Evolutionary conservation across 148 eudicot genomes (phyloP).

Genomic region (Amaranthus palmeri): DNA sequence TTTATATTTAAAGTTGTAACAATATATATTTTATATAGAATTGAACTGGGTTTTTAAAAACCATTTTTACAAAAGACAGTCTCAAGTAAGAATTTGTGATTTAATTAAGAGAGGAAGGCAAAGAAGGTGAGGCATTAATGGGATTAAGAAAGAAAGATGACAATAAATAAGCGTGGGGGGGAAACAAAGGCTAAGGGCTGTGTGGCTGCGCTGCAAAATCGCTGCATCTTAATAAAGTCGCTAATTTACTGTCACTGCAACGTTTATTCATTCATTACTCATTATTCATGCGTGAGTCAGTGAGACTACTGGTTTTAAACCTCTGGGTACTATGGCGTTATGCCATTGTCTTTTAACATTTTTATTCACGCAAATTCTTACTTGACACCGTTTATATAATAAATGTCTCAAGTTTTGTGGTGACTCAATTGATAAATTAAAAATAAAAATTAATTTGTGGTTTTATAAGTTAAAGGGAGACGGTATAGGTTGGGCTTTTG

Average conservation of each 20-base stretch:
- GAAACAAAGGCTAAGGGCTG: not conserved
- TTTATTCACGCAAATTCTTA: too few relatives aligned
- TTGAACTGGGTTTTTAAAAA: too few relatives aligned
- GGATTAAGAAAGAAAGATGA: not conserved
- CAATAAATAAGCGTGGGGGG: slow-evolving; percentile 11
- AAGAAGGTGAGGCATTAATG: not conserved
- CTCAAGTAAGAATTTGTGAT: too few relatives aligned
- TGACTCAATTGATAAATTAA: too few relatives aligned
- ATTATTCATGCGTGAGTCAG: not conserved
- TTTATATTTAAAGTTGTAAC: too few relatives aligned
- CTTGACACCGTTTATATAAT: too few relatives aligned
- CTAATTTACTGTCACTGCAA: slow-evolving; percentile 1
- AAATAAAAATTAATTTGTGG: not conserved
- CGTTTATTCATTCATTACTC: not conserved
- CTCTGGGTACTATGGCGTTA: not conserved
- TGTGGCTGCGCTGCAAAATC: slow-evolving; percentile 24
- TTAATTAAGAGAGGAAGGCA: not conserved
- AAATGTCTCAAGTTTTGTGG: too few relatives aligned
- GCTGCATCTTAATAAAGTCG: slow-evolving; percentile 14
- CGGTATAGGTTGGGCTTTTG: too few relatives aligned
- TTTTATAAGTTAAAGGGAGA: too few relatives aligned
- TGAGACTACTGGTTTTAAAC: not conserved
- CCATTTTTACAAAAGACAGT: too few relatives aligned
- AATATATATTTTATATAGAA: too few relatives aligned
- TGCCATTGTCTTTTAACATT: not conserved